Conservation (phyloP, 345 rosid species). For the Eucalyptus urophylla region DNA sequence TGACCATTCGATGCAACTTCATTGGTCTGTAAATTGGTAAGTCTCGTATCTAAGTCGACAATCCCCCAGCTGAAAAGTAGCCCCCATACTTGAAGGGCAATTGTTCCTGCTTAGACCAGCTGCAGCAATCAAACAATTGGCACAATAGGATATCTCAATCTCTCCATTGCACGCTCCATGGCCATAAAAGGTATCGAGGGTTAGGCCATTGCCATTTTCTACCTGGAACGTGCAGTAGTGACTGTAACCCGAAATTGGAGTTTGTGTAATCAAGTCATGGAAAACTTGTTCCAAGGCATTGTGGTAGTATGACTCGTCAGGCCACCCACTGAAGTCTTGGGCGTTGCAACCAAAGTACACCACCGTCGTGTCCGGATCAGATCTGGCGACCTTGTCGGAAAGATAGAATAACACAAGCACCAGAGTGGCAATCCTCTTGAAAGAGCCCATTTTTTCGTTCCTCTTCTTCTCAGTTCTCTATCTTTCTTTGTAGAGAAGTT, state of each 20-base stretch:
- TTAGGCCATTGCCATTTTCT: neutral
- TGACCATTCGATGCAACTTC: neutral
- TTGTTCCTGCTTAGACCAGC: neutral
- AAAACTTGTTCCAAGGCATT: neutral
- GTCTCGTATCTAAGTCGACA: neutral
- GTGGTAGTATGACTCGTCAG: neutral
- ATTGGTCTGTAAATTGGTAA: neutral
- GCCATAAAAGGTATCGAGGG: neutral
- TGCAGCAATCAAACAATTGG: neutral
- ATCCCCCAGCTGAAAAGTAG: neutral
- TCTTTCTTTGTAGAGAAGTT: neutral
- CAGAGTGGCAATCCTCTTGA: neutral
- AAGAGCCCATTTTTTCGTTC: neutral
- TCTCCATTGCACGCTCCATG: neutral
- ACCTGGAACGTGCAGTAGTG: neutral
- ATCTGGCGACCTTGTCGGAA: neutral
- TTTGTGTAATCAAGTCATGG: neutral
- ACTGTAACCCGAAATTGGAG: neutral
- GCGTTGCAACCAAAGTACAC: neutral
- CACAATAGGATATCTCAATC: neutral
- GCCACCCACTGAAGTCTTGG: neutral
- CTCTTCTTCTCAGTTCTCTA: neutral
- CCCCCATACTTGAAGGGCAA: neutral
- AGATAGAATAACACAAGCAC: neutral
- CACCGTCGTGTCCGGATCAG: neutral